Evolutionary conservation across 495 filamentous ascomycete genomes (phyloP).

Genomic region (Daldinia decipiens): DNA sequence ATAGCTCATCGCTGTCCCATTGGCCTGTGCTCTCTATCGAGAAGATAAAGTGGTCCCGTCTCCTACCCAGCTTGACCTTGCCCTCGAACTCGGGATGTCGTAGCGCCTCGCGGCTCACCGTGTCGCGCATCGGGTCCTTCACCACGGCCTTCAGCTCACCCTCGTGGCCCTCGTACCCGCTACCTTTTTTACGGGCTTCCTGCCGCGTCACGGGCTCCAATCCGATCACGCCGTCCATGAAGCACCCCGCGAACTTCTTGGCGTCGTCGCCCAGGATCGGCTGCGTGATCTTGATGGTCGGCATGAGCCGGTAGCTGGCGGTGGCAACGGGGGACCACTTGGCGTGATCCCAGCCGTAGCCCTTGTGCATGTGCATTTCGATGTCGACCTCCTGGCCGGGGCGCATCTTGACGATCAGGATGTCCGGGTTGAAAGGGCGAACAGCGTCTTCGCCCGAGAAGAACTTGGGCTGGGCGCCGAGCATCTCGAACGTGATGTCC

Average conservation of each 20-base stretch:
- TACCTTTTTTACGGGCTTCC: constrained; percentile 69
- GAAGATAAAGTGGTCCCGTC: constrained; percentile 97
- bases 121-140: constrained; percentile 83
- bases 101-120: constrained; percentile 90
- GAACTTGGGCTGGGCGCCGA: constrained; percentile 74
- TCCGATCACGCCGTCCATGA: constrained; percentile 87
- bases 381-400: constrained; percentile 88
- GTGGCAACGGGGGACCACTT: constrained; percentile 98
- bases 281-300: constrained; percentile 79
- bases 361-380: constrained; percentile 89
- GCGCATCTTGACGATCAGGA: constrained; percentile 92
- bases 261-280: constrained; percentile 90
- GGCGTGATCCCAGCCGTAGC: constrained; percentile 92
- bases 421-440: constrained; percentile 85
- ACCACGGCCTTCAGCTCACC: constrained; percentile 89
- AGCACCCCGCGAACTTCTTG: constrained; percentile 88
- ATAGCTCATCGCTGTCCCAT: constrained; percentile 87
- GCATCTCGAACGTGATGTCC: constrained; percentile 78
- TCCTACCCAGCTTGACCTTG: constrained; percentile 91
- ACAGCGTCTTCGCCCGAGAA: constrained; percentile 75
- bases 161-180: constrained; percentile 75
- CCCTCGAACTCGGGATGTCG: constrained; percentile 92
- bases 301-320: constrained; percentile 88
- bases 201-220: constrained; percentile 75
- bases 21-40: constrained; percentile 94